Evolutionary conservation across 2,329 filamentous ascomycete species (phyloP).

Genomic region (Beauveria medogensis): DNA sequence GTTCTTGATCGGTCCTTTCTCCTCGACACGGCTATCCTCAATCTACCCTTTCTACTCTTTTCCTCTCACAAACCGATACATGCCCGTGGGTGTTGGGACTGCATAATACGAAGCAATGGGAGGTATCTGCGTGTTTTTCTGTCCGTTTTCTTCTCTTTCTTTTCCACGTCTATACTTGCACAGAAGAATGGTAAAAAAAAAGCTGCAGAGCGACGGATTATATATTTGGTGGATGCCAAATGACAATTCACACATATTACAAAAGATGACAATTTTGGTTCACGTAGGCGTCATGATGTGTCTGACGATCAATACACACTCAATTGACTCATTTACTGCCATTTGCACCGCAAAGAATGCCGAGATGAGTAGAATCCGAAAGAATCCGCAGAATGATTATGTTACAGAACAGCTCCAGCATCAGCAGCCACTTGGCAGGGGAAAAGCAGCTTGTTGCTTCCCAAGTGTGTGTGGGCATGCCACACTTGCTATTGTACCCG

Average conservation of each 20-base stretch:
- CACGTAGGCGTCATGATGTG: background rate
- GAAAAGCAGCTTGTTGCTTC: background rate
- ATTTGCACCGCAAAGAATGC: background rate
- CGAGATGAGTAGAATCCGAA: background rate
- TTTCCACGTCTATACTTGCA: conserved; percentile 4
- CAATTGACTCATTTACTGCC: background rate
- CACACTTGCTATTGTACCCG: background rate
- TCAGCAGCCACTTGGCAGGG: background rate
- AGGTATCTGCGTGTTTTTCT: background rate
- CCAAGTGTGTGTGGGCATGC: background rate
- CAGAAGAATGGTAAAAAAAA: conserved; percentile 1
- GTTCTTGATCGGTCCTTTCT: background rate
- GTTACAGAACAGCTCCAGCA: background rate
- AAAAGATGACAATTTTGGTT: background rate
- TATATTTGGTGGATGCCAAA: background rate
- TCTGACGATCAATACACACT: background rate
- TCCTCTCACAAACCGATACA: background rate
- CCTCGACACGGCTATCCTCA: background rate
- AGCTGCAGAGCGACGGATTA: conserved; percentile 1
- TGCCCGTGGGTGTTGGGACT: background rate
- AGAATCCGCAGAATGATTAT: background rate
- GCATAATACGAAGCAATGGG: conserved; percentile 6
- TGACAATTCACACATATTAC: background rate
- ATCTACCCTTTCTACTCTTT: background rate
- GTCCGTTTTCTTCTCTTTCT: background rate